These are phyloP conservation scores for Scutellaria minor DNA, from an alignment of 257 asterid genomes.

Conservation along the genomic window DNA sequence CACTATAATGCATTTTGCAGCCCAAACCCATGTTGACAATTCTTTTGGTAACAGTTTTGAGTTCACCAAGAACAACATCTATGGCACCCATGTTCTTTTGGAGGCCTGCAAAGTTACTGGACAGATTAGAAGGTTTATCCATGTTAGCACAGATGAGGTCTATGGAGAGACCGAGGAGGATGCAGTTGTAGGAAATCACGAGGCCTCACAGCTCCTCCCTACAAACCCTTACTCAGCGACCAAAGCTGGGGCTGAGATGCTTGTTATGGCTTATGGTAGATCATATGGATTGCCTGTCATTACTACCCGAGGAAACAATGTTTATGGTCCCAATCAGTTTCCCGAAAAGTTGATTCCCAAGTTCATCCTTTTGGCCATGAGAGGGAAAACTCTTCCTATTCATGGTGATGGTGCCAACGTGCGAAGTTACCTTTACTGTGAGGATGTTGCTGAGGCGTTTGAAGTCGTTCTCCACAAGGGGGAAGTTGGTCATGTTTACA, in stretches of 20 bases:
- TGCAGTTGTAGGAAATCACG: constrained; percentile 95
- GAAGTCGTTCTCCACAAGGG: constrained; percentile 92
- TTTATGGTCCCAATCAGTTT: constrained; percentile 93
- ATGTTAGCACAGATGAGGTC: constrained; percentile 99
- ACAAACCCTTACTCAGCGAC: constrained; percentile 97
- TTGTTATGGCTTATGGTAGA: constrained; percentile 97
- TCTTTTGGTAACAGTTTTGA: constrained; percentile 96
- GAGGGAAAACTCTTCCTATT: constrained; percentile 85
- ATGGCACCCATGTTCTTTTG: constrained; percentile 93
- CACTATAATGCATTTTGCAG: constrained; percentile 99
- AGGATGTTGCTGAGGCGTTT: constrained; percentile 98
- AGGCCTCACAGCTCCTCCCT: constrained; percentile 96
- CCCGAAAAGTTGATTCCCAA: constrained; percentile 97
- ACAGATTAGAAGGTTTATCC: constrained; percentile 91
- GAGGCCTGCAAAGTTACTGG: constrained; percentile 99
- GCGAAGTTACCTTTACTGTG: constrained; percentile 90
- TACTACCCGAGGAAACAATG: constrained; percentile 91
- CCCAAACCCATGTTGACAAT: constrained; percentile 96
- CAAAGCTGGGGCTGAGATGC: constrained; percentile 99
- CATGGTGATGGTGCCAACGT: constrained; percentile 98
- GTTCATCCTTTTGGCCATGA: constrained; percentile 91
- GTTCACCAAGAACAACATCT: constrained; percentile 95
- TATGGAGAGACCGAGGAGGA: constrained; percentile 98
- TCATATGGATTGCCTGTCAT: constrained; percentile 92
- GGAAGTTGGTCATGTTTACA: constrained; percentile 94